These are phyloP conservation scores for Penicillium coprophilum DNA, from an alignment of 495 filamentous ascomycete genomes.

Conservation along the genomic window DNA sequence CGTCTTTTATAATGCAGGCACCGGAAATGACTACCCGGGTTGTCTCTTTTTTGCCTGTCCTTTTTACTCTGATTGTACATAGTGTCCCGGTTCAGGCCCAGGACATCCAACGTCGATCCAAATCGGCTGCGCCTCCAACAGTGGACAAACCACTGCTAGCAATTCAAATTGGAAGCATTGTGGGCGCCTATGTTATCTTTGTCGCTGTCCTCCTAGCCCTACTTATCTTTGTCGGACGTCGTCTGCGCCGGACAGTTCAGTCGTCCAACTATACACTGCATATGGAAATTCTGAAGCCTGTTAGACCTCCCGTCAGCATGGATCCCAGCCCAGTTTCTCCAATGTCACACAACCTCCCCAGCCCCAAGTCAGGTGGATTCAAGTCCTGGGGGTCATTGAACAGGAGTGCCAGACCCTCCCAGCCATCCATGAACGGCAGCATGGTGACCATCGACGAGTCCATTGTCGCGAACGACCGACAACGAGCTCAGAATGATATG, in stretches of 20 bases:
- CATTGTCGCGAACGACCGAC: slow-evolving; percentile 69
- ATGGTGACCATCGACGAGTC: slow-evolving; percentile 68
- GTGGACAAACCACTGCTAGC: slow-evolving; percentile 62
- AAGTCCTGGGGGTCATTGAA: slow-evolving; percentile 46
- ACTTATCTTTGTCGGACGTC: slow-evolving; percentile 64
- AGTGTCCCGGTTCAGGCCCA: slow-evolving; percentile 11
- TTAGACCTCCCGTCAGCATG: slow-evolving; percentile 47
- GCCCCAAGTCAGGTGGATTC: slow-evolving; percentile 38
- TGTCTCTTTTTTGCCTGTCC: slow-evolving; percentile 11
- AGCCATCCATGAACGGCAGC: slow-evolving; percentile 47
- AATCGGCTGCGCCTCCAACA: slow-evolving; percentile 10
- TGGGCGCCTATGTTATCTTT: slow-evolving; percentile 74
- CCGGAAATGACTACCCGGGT: slow-evolving; percentile 24
- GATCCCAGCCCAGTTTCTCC: slow-evolving; percentile 50
- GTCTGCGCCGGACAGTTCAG: slow-evolving; percentile 55
- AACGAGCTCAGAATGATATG: slow-evolving; percentile 73
- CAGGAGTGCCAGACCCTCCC: slow-evolving; percentile 35
- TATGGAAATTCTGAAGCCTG: slow-evolving; percentile 63
- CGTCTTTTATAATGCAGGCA: slow-evolving; percentile 17
- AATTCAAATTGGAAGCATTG: slow-evolving; percentile 73
- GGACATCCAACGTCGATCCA: slow-evolving; percentile 16
- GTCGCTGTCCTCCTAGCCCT: slow-evolving; percentile 65
- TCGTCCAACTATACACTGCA: slow-evolving; percentile 53
- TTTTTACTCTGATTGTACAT: slow-evolving; percentile 13
- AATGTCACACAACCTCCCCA: slow-evolving; percentile 41